These are phyloP conservation scores for Suillus variegatus DNA, from an alignment of 768 basidiomycete genomes.

Conservation along the genomic window DNA sequence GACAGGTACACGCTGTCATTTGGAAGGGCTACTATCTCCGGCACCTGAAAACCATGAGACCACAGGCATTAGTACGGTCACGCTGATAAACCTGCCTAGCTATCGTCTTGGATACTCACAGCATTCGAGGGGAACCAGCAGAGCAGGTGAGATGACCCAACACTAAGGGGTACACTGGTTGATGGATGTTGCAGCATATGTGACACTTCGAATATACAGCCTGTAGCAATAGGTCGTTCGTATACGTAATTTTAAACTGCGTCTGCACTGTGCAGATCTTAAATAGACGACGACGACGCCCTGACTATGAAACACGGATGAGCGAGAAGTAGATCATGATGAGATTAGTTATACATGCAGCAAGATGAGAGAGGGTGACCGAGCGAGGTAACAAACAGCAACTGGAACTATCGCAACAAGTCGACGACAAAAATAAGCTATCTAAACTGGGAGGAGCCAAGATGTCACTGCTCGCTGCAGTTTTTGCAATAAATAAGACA, in stretches of 20 bases:
- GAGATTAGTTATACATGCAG: conserved; percentile 22
- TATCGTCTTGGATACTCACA: not conserved
- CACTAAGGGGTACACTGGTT: not conserved
- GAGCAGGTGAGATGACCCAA: no score
- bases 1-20: not conserved
- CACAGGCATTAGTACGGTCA: not conserved
- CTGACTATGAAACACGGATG: conserved; percentile 1
- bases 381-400: conserved; percentile 8
- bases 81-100: not conserved
- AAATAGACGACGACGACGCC: not conserved
- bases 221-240: not conserved
- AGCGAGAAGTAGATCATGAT: conserved; percentile 2
- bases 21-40: not conserved
- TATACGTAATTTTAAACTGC: not conserved
- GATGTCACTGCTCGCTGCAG: conserved; percentile 21
- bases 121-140: not conserved
- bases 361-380: conserved; percentile 6
- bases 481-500: conserved; percentile 33
- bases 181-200: not conserved
- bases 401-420: conserved; percentile 15
- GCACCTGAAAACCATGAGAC: conserved; percentile 1
- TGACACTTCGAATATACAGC: not conserved
- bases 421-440: conserved; percentile 16
- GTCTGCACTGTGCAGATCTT: not conserved
- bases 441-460: conserved; percentile 10